Evolutionary conservation across 176 grass and related monocot species (phyloP), one percentile per base, ranked within the genome.

Genomic region (Chloris gayana): DNA sequence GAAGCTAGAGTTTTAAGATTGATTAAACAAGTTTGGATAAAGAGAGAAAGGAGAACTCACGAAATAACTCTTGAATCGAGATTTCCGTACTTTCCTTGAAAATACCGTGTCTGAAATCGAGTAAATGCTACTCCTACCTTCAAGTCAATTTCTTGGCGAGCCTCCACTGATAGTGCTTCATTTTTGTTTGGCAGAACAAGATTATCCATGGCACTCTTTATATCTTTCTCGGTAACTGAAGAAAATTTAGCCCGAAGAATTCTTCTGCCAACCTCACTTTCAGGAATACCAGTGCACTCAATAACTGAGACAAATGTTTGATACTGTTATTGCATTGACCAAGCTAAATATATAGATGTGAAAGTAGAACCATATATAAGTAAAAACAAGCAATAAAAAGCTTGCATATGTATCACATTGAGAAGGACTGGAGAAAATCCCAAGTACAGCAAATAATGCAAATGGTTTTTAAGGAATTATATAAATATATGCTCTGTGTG

Each of bases 41-140:
- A 92, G 44, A 64, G 53, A 87, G 35, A 76, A 64, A 67, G 64
- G 37, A 79, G 85, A 84, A 91, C 95, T 98, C 82, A 94, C 95
- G 92, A 98, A 91, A 98, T 98, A 41, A 98, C 95, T 90, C 92
- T 94, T 81, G 95, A 92, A 84, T 98, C 95, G 50, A 98, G 95
- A 77, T 98, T 98, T 76, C 95, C 95, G 75, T 94, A 98, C 83
- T 98, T 98, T 77, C 92, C 95, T 80, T 98, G 95, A 72, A 98
- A 98, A 84, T 89, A 98, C 49, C 92, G 83, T 47, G 95, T 98
- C 81, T 98, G 92, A 85, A 98, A 98, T 86, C 92, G 80, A 85
- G 95, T 98, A 94, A 98, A 98, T 33, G 95, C 92, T 75, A 94
- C 95, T 74, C 95, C 95, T 65, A 98, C 92, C 77, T 98, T 98